These are phyloP conservation scores for Vaccinium darrowii DNA, from an alignment of 148 eudicot species.

Conservation along the genomic window DNA sequence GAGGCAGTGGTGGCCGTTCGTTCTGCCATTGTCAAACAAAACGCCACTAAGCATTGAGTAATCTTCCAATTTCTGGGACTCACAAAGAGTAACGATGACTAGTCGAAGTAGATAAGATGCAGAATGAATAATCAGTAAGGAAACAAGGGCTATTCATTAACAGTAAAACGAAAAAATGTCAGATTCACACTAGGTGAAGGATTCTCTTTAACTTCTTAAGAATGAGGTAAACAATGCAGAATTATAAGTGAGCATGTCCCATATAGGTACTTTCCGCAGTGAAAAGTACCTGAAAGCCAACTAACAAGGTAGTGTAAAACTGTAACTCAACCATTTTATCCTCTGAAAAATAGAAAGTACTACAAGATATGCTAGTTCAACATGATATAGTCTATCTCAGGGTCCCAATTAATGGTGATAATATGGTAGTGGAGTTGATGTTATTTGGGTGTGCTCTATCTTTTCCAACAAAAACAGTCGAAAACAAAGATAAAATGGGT, in stretches of 20 bases:
- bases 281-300: neutral
- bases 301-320: neutral
- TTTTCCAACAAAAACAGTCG: neutral
- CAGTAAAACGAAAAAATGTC: neutral
- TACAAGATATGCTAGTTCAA: neutral
- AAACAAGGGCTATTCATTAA: neutral
- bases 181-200: neutral
- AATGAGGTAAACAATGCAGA: neutral
- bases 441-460: neutral
- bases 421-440: too few relatives aligned
- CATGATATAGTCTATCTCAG: neutral
- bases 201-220: neutral
- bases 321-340: neutral
- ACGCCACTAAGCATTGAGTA: neutral
- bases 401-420: neutral
- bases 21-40: conserved; percentile 44
- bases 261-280: neutral
- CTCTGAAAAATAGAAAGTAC: neutral
- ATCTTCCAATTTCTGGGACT: neutral
- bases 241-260: neutral
- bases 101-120: conserved; percentile 9
- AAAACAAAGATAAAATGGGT: neutral
- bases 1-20: conserved; percentile 83
- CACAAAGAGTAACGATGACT: neutral
- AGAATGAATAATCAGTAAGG: conserved; percentile 2